A percentile compares a stretch with the other conserved stretches of the same genome.
Evolutionary conservation across 495 filamentous ascomycete genomes (phyloP).

Genomic region (Aspergillus bridgeri): DNA sequence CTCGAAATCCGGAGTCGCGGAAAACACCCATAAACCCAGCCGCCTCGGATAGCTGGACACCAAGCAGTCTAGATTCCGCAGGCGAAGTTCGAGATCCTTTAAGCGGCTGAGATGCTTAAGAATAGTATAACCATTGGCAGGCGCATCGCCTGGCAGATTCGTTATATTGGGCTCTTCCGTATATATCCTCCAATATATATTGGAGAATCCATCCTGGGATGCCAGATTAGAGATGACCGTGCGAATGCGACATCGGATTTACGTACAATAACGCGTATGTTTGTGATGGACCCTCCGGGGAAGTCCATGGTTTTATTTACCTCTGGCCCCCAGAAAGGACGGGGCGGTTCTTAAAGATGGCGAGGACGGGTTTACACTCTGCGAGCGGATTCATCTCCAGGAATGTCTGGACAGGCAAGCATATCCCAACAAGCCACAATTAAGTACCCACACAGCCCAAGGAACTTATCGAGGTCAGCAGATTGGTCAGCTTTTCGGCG

Average conservation of each 20-base stretch:
- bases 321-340: slow-evolving; percentile 24
- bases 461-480: slow-evolving; percentile 14
- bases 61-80: slow-evolving; percentile 37
- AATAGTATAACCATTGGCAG: slow-evolving; percentile 41
- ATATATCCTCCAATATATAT: slow-evolving; percentile 49
- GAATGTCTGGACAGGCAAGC: slow-evolving; percentile 5
- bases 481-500: slow-evolving; percentile 22
- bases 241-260: not conserved
- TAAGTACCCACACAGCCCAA: slow-evolving; percentile 10
- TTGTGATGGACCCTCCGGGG: slow-evolving; percentile 45
- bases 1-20: slow-evolving; percentile 41
- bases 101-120: slow-evolving; percentile 45
- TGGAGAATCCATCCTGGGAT: slow-evolving; percentile 46
- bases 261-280: slow-evolving; percentile 47
- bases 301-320: slow-evolving; percentile 48
- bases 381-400: slow-evolving; percentile 41
- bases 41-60: slow-evolving; percentile 42
- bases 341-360: slow-evolving; percentile 29
- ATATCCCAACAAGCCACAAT: slow-evolving; percentile 12
- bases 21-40: slow-evolving; percentile 44
- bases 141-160: slow-evolving; percentile 34
- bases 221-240: slow-evolving; percentile 18
- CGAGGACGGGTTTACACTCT: slow-evolving; percentile 21
- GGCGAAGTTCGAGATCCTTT: slow-evolving; percentile 41
- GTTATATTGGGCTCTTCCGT: slow-evolving; percentile 39